Evolutionary conservation across 1,284 basidiomycete species (phyloP).

Genomic region (Cryptococcus maquisensis): DNA sequence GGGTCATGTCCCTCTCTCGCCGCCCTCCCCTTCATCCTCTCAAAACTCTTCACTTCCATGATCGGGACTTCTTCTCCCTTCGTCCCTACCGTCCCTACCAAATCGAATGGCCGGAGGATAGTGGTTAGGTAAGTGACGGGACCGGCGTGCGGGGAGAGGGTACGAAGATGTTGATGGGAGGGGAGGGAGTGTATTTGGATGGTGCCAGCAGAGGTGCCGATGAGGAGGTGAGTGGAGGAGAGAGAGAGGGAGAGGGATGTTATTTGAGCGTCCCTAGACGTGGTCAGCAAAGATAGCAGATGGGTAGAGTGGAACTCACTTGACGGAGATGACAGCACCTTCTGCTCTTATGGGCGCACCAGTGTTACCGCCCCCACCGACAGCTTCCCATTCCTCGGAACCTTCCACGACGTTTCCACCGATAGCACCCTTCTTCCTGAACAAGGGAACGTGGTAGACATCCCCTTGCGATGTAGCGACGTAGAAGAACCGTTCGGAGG

Average conservation of each 20-base stretch:
- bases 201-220: constrained; percentile 51
- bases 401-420: constrained; percentile 47
- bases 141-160: constrained; percentile 64
- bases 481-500: constrained; percentile 81
- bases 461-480: constrained; percentile 68
- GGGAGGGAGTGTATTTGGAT: constrained; percentile 80
- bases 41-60: constrained; percentile 44
- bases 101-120: constrained; percentile 75
- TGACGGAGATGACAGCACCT: constrained; percentile 40
- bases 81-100: constrained; percentile 50
- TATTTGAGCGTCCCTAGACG: constrained; percentile 51
- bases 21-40: constrained; percentile 40
- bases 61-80: constrained; percentile 36
- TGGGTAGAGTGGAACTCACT: constrained; percentile 10
- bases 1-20: constrained; percentile 36
- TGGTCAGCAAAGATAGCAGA: background rate
- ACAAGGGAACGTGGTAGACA: constrained; percentile 76
- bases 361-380: constrained; percentile 67
- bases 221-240: constrained; percentile 64
- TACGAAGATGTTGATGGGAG: constrained; percentile 82
- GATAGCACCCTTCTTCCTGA: constrained; percentile 56
- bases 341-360: constrained; percentile 61
- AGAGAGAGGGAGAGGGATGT: constrained; percentile 70
- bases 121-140: constrained; percentile 70
- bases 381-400: constrained; percentile 55